Base-by-base conservation (phyloP, 139 green algal species). In the Astrephomene gubernaculifera region DNA sequence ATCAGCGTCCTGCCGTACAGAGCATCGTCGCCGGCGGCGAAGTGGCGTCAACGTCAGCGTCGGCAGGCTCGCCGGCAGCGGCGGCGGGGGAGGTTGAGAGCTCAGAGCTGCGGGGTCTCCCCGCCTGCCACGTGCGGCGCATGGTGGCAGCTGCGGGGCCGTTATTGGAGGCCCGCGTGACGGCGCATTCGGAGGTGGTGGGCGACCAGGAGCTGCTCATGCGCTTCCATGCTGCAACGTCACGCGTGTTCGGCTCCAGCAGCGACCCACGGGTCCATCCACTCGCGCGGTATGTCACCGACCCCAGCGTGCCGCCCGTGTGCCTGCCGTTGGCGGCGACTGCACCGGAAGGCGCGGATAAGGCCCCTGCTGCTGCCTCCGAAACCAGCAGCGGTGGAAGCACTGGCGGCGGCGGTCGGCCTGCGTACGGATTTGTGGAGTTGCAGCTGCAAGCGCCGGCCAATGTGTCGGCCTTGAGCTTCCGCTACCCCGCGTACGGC, bases 401-500 rank as follows among this genome's bases (percentile, higher is more conserved):
- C n/a, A n/a, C n/a, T n/a, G n/a, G n/a, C n/a, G n/a, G n/a, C 3
- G n/a, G 44, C 44, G n/a, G 4, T 12, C 49, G 49, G 49, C 49
- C 14, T 57, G 49, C 49, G 29, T 44, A 49, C 45, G 70, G 25
- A 2, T 21, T 41, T 29, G 5, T 84, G 31, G 78, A 84, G 78
- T 44, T 84, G 43, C 41, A 63, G 61, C 78, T 84, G 61, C 4
- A 10, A 7, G 9, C 43, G 33, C 78, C 78, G 27, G 78, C 63
- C n/a, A 36, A n/a, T 10, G 43, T 75, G 22, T 38, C 78, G 2
- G 78, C 78, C 14, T 9, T 84, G 5, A 84, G 78, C 41, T 74
- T 84, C 78, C 78, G 78, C 1, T 84, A 84, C 44, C 78, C 78
- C 21, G 9, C 41, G 43, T 84, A 75, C 78, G 78, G 78, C 61